Evolutionary conservation across 176 grass and related monocot species (phyloP), one percentile per base, ranked within the genome.

Genomic region (Zea luxurians): DNA sequence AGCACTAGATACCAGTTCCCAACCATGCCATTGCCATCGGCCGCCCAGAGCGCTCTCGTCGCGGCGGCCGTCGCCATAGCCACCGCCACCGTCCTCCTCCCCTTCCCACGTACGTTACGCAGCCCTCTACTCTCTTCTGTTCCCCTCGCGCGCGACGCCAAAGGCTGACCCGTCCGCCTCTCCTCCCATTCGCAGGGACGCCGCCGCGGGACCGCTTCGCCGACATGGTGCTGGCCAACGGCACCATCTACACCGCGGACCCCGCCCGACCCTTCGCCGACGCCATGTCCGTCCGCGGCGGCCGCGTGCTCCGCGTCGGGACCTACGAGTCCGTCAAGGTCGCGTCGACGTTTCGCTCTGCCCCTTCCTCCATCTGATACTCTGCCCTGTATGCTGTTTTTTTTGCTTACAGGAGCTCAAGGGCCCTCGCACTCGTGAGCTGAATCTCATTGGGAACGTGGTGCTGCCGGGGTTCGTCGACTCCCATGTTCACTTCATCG

Each of bases 241-340:
- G 90, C 60, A 99, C 96, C 34, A 99, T 99, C 81, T 93, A 99
- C 87, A 99, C 96, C 17, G 85, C 85, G 58, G 92, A 99, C 86
- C 71, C 83, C 7, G 68, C 81, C n/a, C 49, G 69, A 53, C 92
- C 96, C 64, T 99, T 99, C 74, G 90, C 89, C 43, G 78, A 78
- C 47, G 82, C 96, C 72, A 95, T 99, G 88, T 92, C 92, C 62
- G 44, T 99, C 67, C 86, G 87, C 44, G 75, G n/a, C 27, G 92
- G 96, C 55, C 87, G 81, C 63, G 76, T 99, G 79, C 82, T 99
- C 44, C 81, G 64, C 35, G 78, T 99, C 44, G 96, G 96, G 8
- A 63, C 40, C 71, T 99, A 93, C 83, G 83, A 85, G 10, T 86
- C 90, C 47, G 78, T 95, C 20, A 68, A 87, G 89, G 91, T 89